Conservation (phyloP, 225 moss, liverwort and hornwort species). For the Pseudoscleropodium purum region DNA sequence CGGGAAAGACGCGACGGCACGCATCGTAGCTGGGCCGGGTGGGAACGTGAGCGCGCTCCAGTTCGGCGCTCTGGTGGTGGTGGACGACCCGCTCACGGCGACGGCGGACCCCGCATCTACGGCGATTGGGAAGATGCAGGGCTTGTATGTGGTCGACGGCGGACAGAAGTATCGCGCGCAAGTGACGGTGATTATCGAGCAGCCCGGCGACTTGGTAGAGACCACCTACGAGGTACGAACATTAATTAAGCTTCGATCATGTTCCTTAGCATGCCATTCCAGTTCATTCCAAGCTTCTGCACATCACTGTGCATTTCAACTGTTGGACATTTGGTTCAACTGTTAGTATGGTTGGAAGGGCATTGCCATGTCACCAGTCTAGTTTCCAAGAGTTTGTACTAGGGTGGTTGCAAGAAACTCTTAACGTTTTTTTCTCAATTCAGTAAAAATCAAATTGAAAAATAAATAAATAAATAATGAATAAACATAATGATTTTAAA, state of each 20-base stretch:
- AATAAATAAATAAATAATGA: no score
- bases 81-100: neutral
- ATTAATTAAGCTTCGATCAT: neutral
- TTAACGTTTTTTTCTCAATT: no score
- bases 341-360: neutral
- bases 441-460: no score
- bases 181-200: neutral
- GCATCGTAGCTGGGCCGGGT: neutral
- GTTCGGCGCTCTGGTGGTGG: neutral
- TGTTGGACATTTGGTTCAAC: no score
- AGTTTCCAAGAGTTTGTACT: neutral
- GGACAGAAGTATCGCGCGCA: neutral
- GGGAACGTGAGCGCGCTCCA: neutral
- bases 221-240: neutral
- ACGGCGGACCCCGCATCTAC: neutral
- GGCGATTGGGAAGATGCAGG: neutral
- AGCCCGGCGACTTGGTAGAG: neutral
- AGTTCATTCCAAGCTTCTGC: neutral
- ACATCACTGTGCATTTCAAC: neutral
- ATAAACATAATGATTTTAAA: no score
- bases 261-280: neutral
- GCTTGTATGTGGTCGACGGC: neutral
- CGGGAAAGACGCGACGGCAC: neutral
- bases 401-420: no score
- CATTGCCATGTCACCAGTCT: no score